Evolutionary conservation across 1,284 basidiomycete species (phyloP).

Genomic region (Hypsizygus ulmarius): DNA sequence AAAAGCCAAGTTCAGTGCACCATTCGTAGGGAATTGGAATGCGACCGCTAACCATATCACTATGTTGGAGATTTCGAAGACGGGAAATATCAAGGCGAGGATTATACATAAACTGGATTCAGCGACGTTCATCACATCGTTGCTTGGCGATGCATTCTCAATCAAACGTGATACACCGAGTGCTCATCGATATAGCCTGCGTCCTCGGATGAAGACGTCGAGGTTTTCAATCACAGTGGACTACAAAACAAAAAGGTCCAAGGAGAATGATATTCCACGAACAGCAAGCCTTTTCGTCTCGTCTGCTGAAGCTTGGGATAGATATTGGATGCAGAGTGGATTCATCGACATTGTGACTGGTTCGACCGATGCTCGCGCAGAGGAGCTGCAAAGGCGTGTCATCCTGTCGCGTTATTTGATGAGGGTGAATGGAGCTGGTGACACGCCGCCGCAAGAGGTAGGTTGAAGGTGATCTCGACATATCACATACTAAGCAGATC

Average conservation of each 20-base stretch:
- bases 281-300: conserved; percentile 30
- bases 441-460: conserved; percentile 58
- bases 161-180: conserved; percentile 41
- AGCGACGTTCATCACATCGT: conserved; percentile 43
- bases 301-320: conserved; percentile 41
- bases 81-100: conserved; percentile 29
- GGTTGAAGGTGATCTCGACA: conserved; percentile 17
- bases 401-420: conserved; percentile 56
- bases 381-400: conserved; percentile 56
- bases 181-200: conserved; percentile 46
- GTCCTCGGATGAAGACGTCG: conserved; percentile 21
- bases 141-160: conserved; percentile 40
- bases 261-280: conserved; percentile 19
- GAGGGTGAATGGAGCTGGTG: conserved; percentile 58
- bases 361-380: conserved; percentile 47
- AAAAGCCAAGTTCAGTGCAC: conserved; percentile 50
- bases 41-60: conserved; percentile 49
- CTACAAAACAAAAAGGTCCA: conserved; percentile 26
- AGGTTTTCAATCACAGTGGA: conserved; percentile 35
- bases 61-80: conserved; percentile 23
- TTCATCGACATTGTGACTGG: conserved; percentile 54
- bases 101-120: conserved; percentile 43
- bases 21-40: conserved; percentile 55
- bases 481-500: background rate
- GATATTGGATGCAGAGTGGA: conserved; percentile 48